phyloP scores from a whole-genome alignment of 2,329 filamentous ascomycete species.

The Phialemoniopsis sp. region DNA sequence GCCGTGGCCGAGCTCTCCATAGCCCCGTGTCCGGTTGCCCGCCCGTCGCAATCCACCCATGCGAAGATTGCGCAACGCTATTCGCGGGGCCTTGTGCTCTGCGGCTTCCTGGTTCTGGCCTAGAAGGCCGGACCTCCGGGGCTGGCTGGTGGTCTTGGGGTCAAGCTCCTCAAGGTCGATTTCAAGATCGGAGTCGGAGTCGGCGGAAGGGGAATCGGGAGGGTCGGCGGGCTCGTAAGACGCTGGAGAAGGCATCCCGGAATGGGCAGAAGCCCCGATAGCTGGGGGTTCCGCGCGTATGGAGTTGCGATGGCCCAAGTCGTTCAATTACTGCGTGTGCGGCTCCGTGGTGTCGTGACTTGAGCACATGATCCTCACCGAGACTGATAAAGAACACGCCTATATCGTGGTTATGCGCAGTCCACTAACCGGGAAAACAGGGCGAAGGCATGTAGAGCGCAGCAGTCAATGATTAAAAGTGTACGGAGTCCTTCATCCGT shows the following conservation, averaged over 20 bases:
- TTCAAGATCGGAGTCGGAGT: slow-evolving; percentile 75
- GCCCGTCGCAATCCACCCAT: slow-evolving; percentile 59
- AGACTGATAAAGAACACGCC: too few species aligned
- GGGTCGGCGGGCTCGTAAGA: slow-evolving; percentile 51
- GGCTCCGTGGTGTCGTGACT: too few species aligned
- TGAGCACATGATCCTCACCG: too few species aligned
- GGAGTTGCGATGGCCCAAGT: neutral
- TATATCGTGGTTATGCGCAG: too few species aligned
- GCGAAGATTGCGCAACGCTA: slow-evolving; percentile 68
- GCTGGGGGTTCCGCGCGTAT: too few species aligned
- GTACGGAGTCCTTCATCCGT: neutral
- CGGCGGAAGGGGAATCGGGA: slow-evolving; percentile 60
- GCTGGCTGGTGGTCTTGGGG: slow-evolving; percentile 39
- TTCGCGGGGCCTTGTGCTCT: slow-evolving; percentile 49
- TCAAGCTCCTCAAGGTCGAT: slow-evolving; percentile 79
- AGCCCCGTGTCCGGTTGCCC: slow-evolving; percentile 49
- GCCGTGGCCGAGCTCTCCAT: slow-evolving; percentile 56
- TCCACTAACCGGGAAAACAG: too few species aligned
- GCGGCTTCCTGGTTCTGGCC: slow-evolving; percentile 46
- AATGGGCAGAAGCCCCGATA: slow-evolving; percentile 15
- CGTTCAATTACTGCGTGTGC: neutral
- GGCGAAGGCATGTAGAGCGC: too few species aligned
- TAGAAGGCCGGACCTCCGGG: slow-evolving; percentile 20
- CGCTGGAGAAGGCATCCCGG: slow-evolving; percentile 55
- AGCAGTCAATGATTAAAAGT: too few species aligned